These are phyloP conservation scores for Trichoderma breve DNA, from an alignment of 2,329 filamentous ascomycete species.

Conservation along the genomic window DNA sequence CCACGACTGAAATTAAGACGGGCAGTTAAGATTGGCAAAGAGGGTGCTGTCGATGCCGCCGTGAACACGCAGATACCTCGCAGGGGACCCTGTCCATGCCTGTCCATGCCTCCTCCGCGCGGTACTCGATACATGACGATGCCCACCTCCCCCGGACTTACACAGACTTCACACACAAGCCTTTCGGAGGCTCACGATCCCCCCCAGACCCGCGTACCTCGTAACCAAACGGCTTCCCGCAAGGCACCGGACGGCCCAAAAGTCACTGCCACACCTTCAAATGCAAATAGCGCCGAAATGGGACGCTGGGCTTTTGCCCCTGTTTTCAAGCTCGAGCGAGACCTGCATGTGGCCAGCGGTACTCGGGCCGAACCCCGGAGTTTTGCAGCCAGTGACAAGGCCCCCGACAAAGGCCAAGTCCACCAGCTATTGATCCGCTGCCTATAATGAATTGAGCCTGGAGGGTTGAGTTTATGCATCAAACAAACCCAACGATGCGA, in stretches of 20 bases:
- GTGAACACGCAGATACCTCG: not conserved
- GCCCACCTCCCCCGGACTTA: not conserved
- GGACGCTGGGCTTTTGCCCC: not conserved
- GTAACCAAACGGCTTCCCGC: not conserved
- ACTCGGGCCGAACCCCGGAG: constrained; percentile 19
- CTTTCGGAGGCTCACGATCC: not conserved
- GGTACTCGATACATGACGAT: not conserved
- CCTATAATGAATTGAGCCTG: constrained; percentile 12
- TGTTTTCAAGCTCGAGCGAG: not conserved
- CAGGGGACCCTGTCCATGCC: not conserved
- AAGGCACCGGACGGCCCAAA: not conserved
- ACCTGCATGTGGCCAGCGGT: constrained; percentile 15
- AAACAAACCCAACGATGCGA: not conserved
- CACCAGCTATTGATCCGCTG: not conserved
- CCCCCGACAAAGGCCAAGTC: not conserved
- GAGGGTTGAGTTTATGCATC: not conserved
- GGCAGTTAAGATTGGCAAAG: constrained; percentile 1
- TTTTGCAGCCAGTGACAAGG: constrained; percentile 14
- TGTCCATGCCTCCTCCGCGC: not conserved
- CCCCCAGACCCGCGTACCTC: not conserved
- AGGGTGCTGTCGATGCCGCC: not conserved
- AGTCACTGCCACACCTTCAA: not conserved
- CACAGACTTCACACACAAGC: no score
- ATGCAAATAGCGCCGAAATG: constrained; percentile 19
- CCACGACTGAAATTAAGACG: not conserved